Conservation (phyloP, 495 filamentous ascomycete genomes). For the Penicillium canariense region DNA sequence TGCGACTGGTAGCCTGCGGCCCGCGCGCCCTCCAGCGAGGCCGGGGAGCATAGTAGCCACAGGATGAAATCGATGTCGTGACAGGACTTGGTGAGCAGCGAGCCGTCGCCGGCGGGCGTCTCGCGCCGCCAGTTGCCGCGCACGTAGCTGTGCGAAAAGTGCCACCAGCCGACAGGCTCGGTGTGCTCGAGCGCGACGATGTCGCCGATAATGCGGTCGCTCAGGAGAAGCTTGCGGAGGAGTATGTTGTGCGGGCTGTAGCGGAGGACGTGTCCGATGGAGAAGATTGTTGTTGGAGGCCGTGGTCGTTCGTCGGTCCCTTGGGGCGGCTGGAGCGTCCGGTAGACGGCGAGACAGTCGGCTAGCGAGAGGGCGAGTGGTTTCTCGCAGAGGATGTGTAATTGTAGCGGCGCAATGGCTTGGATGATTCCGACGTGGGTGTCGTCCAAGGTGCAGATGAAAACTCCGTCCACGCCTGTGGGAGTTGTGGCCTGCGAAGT, state of each 20-base stretch:
- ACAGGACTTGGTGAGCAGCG: constrained; percentile 88
- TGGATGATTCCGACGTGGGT: constrained; percentile 77
- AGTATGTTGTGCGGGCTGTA: constrained; percentile 91
- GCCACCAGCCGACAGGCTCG: constrained; percentile 95
- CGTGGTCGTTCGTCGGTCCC: not conserved
- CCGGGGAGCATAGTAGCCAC: constrained; percentile 61
- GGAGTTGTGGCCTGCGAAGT: not conserved
- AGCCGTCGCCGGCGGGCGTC: constrained; percentile 47
- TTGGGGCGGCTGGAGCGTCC: constrained; percentile 40
- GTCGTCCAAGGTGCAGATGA: constrained; percentile 87
- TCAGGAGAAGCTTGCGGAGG: constrained; percentile 71
- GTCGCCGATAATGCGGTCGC: constrained; percentile 73
- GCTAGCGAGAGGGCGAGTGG: constrained; percentile 75
- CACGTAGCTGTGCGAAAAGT: constrained; percentile 92
- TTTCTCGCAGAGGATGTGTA: constrained; percentile 95
- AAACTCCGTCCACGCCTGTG: constrained; percentile 66
- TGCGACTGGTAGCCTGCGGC: constrained; percentile 50
- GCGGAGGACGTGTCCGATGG: constrained; percentile 74
- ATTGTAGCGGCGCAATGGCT: constrained; percentile 61
- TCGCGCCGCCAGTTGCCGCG: constrained; percentile 90
- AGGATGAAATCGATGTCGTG: constrained; percentile 91
- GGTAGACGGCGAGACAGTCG: constrained; percentile 74
- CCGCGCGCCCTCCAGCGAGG: constrained; percentile 19
- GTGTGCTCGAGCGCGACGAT: constrained; percentile 83
- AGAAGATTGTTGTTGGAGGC: constrained; percentile 53